Conservation (phyloP, 2,329 filamentous ascomycete species). For the Hypoxylon sp. region DNA sequence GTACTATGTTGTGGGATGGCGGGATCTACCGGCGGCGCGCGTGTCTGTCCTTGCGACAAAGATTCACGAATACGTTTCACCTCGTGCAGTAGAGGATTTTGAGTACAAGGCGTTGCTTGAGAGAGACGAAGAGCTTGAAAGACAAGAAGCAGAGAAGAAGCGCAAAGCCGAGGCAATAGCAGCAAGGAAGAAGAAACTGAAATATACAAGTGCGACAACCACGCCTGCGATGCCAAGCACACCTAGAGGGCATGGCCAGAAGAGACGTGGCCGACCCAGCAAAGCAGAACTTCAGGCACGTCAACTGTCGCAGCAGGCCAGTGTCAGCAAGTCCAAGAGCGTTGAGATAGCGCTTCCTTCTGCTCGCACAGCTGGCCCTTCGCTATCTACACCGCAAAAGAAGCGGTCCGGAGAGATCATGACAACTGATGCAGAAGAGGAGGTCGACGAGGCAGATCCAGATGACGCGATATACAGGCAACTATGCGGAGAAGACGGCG, state of each 20-base stretch:
- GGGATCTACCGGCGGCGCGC: slow-evolving; percentile 65
- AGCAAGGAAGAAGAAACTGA: slow-evolving; percentile 39
- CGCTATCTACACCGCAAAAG: slow-evolving; percentile 60
- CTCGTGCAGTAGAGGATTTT: slow-evolving; percentile 69
- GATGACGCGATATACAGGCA: slow-evolving; percentile 52
- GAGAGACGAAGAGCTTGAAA: slow-evolving; percentile 58
- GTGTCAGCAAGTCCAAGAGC: slow-evolving; percentile 40
- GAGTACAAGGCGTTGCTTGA: slow-evolving; percentile 64
- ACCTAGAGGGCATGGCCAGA: slow-evolving; percentile 19
- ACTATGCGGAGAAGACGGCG: slow-evolving; percentile 43
- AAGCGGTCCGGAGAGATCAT: slow-evolving; percentile 40
- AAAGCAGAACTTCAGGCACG: slow-evolving; percentile 51
- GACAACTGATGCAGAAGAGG: slow-evolving; percentile 40
- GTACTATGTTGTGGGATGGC: slow-evolving; percentile 70
- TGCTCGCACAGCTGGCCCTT: slow-evolving; percentile 54
- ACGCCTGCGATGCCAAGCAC: slow-evolving; percentile 23
- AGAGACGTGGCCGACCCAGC: slow-evolving; percentile 50
- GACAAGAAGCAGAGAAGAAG: slow-evolving; percentile 47
- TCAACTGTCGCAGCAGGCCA: slow-evolving; percentile 44
- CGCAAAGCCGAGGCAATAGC: slow-evolving; percentile 41
- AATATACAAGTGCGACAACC: slow-evolving; percentile 16
- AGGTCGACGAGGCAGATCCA: slow-evolving; percentile 50
- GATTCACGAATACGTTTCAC: slow-evolving; percentile 72
- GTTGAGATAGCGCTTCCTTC: slow-evolving; percentile 52
- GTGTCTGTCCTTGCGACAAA: slow-evolving; percentile 62